Percentiles rank a stretch among this genome's conserved stretches.
These are phyloP conservation scores for Mimosa bimucronata DNA, from an alignment of 306 rosid species.

Conservation along the genomic window DNA sequence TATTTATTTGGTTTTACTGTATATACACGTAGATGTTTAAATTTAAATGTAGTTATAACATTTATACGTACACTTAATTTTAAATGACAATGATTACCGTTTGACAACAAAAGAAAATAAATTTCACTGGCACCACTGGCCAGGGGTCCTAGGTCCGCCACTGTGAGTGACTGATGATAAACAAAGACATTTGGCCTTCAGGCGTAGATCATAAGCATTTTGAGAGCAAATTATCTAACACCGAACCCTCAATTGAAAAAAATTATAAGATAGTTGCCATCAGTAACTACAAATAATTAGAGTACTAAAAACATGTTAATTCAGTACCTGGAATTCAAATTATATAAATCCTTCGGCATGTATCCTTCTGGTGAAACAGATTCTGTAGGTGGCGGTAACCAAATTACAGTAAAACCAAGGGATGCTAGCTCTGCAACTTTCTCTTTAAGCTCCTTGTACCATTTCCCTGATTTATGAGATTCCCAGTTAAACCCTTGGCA, in stretches of 20 bases:
- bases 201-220: neutral
- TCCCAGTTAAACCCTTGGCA: conserved; percentile 99
- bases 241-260: neutral
- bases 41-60: no score
- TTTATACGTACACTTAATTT: no score
- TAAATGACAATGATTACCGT: no score
- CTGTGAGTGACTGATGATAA: no score
- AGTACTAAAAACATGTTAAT: conserved; percentile 26
- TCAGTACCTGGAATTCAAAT: conserved; percentile 85
- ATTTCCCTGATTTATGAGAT: conserved; percentile 87
- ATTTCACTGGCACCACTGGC: no score
- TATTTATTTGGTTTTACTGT: neutral
- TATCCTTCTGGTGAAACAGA: conserved; percentile 96
- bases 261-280: neutral
- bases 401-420: conserved; percentile 83
- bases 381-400: conserved; percentile 99
- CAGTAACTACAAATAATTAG: conserved; percentile 10
- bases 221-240: conserved; percentile 16
- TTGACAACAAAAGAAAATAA: no score
- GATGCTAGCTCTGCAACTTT: conserved; percentile 70
- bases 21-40: no score
- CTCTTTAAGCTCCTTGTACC: conserved; percentile 85
- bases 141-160: no score
- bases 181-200: no score
- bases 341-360: conserved; percentile 93